Conservation (phyloP, 2,329 filamentous ascomycete genomes). For the Phoma sp. region DNA sequence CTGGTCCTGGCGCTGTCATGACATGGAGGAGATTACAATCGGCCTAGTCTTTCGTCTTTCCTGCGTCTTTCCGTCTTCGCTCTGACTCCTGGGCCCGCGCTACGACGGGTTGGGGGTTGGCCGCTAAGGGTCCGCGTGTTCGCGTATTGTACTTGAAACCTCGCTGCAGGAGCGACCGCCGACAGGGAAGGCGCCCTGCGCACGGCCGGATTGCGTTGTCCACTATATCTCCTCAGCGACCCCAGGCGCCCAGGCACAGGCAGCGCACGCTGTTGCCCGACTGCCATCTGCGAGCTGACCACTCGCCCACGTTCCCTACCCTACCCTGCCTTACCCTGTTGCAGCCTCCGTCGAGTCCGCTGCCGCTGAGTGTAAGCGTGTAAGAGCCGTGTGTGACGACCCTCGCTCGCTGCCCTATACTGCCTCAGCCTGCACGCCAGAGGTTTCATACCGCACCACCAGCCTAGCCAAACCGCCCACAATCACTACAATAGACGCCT, state of each 20-base stretch:
- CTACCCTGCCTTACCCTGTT: not conserved
- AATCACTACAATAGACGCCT: slow-evolving; percentile 10
- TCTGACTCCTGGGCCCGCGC: slow-evolving; percentile 8
- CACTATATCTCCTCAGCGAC: slow-evolving; percentile 16
- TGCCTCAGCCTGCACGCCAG: slow-evolving; percentile 32
- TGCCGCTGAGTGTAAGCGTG: slow-evolving; percentile 17
- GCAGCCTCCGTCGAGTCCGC: slow-evolving; percentile 12
- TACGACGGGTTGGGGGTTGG: slow-evolving; percentile 7
- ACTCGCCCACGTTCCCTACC: slow-evolving; percentile 14
- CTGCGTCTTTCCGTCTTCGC: too few relatives aligned
- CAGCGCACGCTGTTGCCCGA: slow-evolving; percentile 10
- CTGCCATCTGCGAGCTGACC: not conserved
- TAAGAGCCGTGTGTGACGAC: slow-evolving; percentile 25
- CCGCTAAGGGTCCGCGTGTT: slow-evolving; percentile 28
- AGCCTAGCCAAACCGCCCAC: slow-evolving; percentile 5
- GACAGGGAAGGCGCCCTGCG: slow-evolving; percentile 13
- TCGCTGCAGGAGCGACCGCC: slow-evolving; percentile 18
- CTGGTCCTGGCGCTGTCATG: slow-evolving; percentile 5
- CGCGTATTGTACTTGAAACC: slow-evolving; percentile 36
- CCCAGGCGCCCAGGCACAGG: not conserved
- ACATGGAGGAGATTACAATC: slow-evolving; percentile 21
- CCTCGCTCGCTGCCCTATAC: slow-evolving; percentile 32
- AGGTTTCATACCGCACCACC: slow-evolving; percentile 37
- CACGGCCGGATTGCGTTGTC: slow-evolving; percentile 11
- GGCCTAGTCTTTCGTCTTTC: slow-evolving; percentile 3